Percentiles rank a stretch among this genome's conserved stretches.
These are phyloP conservation scores for Chlorella variabilis DNA, from an alignment of 163 green algal genomes.

Conservation along the genomic window DNA sequence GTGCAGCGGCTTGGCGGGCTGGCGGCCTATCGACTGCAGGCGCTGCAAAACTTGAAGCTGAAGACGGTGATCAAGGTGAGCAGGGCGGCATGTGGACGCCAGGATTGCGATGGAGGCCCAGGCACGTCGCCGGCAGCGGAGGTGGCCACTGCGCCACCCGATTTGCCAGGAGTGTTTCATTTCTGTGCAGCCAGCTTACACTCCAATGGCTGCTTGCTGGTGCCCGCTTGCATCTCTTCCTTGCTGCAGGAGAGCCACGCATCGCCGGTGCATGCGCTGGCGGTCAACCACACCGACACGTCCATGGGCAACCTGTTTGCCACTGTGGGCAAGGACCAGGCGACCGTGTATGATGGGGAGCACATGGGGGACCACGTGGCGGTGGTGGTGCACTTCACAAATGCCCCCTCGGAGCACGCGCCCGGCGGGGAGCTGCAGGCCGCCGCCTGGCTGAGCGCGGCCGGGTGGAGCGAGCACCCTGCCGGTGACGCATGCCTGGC, in stretches of 20 bases:
- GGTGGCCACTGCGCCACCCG: no score
- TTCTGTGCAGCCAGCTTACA: no score
- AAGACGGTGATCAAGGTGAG: slow-evolving; percentile 54
- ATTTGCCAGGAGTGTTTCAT: no score
- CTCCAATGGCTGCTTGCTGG: no score
- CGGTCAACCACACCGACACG: slow-evolving; percentile 42
- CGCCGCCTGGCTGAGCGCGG: slow-evolving; percentile 52
- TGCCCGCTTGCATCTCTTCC: no score
- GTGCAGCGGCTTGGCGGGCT: slow-evolving; percentile 22
- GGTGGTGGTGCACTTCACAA: slow-evolving; percentile 67
- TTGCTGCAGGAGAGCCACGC: slow-evolving; percentile 58
- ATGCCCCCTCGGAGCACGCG: slow-evolving; percentile 46
- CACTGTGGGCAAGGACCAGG: slow-evolving; percentile 58
- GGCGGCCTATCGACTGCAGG: slow-evolving; percentile 34
- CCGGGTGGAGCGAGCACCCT: slow-evolving; percentile 31
- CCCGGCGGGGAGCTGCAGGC: slow-evolving; percentile 50
- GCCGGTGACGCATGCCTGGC: slow-evolving; percentile 69
- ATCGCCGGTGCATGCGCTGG: slow-evolving; percentile 40
- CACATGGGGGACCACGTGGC: slow-evolving; percentile 72
- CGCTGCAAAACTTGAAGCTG: slow-evolving; percentile 38
- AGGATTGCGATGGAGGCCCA: no score
- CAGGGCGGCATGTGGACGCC: no score
- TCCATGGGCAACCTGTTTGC: slow-evolving; percentile 58
- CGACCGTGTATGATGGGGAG: slow-evolving; percentile 67
- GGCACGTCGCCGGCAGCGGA: no score